phyloP scores from a whole-genome alignment of 352 stramenopile species.

The Phytophthora capsici region DNA sequence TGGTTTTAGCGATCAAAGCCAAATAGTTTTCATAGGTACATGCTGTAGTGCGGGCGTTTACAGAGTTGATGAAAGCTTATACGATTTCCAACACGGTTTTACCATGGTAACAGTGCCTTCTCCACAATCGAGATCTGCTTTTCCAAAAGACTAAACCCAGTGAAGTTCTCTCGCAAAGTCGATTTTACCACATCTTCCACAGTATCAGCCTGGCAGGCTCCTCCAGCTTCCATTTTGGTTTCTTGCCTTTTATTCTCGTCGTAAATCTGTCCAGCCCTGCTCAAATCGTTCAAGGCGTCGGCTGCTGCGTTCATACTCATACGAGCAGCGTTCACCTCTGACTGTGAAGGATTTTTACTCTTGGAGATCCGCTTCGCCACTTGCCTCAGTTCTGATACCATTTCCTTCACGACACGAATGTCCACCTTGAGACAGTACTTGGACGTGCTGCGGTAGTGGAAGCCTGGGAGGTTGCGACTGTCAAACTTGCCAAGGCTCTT shows the following conservation, averaged over 20 bases:
- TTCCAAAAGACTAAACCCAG: slow-evolving; percentile 19
- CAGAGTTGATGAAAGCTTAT: too few relatives aligned
- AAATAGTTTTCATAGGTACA: too few relatives aligned
- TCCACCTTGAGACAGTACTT: slow-evolving; percentile 28
- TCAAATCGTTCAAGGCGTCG: slow-evolving; percentile 30
- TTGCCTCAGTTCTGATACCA: slow-evolving; percentile 15
- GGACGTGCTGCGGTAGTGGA: slow-evolving; percentile 23
- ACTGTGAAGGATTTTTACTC: slow-evolving; percentile 19
- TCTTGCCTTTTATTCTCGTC: slow-evolving; percentile 24
- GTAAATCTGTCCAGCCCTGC: slow-evolving; percentile 16
- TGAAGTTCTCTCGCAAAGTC: slow-evolving; percentile 24
- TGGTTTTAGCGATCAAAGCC: too few relatives aligned
- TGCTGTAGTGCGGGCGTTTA: too few relatives aligned
- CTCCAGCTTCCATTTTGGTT: not conserved
- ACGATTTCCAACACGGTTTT: not conserved
- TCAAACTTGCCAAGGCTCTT: slow-evolving; percentile 26
- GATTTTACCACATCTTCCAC: slow-evolving; percentile 27
- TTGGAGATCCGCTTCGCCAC: slow-evolving; percentile 27
- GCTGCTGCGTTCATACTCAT: slow-evolving; percentile 21
- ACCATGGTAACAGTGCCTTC: slow-evolving; percentile 17
- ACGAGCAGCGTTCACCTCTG: slow-evolving; percentile 22
- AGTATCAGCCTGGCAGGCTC: slow-evolving; percentile 5
- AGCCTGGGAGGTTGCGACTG: slow-evolving; percentile 7
- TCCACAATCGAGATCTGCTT: slow-evolving; percentile 20
- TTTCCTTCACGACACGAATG: slow-evolving; percentile 24